phyloP scores from a whole-genome alignment of 169 alveolate species.

The Plasmodium reichenowi region DNA sequence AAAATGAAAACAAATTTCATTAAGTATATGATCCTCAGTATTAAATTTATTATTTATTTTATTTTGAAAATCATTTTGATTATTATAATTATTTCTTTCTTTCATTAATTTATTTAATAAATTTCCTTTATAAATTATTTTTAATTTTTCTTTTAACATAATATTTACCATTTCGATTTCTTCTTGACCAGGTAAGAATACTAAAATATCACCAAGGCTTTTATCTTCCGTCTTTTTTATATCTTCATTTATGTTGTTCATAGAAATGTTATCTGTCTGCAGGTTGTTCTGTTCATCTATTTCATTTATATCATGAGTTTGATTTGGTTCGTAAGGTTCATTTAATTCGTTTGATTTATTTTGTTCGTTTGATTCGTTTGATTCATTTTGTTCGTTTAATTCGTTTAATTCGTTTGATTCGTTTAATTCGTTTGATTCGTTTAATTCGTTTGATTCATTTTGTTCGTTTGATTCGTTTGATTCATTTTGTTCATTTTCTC shows the following conservation, averaged over 20 bases:
- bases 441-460: too few species aligned
- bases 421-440: too few species aligned
- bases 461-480: too few species aligned
- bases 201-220: constrained; percentile 93
- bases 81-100: constrained; percentile 55
- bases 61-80: constrained; percentile 13
- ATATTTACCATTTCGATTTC: constrained; percentile 91
- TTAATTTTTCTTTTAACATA: constrained; percentile 80
- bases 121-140: constrained; percentile 79
- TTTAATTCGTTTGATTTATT: too few species aligned
- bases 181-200: constrained; percentile 96
- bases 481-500: neutral
- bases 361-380: too few species aligned
- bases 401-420: too few species aligned
- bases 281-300: neutral
- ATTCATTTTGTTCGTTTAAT: neutral
- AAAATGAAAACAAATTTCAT: constrained; percentile 72
- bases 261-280: neutral
- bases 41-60: constrained; percentile 13
- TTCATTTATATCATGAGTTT: neutral
- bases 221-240: neutral
- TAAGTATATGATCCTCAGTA: constrained; percentile 2
- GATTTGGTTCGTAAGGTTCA: neutral
- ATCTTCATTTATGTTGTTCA: neutral
- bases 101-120: constrained; percentile 74